A percentile compares a stretch with the other conserved stretches of the same genome.
Conservation (phyloP, 495 filamentous ascomycete species). For the Staphylotrichum longicolle region DNA sequence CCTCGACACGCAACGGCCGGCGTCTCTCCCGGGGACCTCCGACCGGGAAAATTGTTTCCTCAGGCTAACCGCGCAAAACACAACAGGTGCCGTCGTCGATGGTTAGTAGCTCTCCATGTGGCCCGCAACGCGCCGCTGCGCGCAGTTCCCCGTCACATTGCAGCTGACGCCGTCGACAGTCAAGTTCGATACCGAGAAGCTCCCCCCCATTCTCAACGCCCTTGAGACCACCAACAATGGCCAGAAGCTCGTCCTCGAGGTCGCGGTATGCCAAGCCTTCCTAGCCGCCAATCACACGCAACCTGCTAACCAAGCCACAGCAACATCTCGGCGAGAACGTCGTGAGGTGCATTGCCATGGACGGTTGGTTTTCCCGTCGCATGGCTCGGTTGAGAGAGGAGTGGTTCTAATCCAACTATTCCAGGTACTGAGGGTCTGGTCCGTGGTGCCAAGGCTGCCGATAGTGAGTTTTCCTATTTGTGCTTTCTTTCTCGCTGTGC, state of each 20-base stretch:
- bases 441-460: conserved; percentile 77
- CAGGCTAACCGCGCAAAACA: conserved; percentile 38
- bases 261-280: conserved; percentile 67
- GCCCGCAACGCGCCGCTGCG: not conserved
- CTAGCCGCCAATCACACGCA: conserved; percentile 4
- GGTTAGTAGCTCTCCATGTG: conserved; percentile 49
- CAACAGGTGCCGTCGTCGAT: conserved; percentile 71
- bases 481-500: not conserved
- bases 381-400: conserved; percentile 28
- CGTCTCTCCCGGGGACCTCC: not conserved
- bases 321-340: conserved; percentile 99
- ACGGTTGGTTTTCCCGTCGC: conserved; percentile 67
- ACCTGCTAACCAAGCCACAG: conserved; percentile 54
- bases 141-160: conserved; percentile 1
- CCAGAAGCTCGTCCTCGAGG: conserved; percentile 94
- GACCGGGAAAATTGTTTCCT: conserved; percentile 22
- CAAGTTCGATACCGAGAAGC: conserved; percentile 93
- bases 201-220: conserved; percentile 97
- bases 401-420: conserved; percentile 24
- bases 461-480: conserved; percentile 48
- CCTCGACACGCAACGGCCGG: not conserved
- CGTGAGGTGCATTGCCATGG: conserved; percentile 99
- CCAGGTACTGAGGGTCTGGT: conserved; percentile 98
- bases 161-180: conserved; percentile 42
- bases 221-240: conserved; percentile 86